These are phyloP conservation scores for Balamuthia mandrillaris DNA, from an alignment of 208 protist genomes.

Conservation along the genomic window DNA sequence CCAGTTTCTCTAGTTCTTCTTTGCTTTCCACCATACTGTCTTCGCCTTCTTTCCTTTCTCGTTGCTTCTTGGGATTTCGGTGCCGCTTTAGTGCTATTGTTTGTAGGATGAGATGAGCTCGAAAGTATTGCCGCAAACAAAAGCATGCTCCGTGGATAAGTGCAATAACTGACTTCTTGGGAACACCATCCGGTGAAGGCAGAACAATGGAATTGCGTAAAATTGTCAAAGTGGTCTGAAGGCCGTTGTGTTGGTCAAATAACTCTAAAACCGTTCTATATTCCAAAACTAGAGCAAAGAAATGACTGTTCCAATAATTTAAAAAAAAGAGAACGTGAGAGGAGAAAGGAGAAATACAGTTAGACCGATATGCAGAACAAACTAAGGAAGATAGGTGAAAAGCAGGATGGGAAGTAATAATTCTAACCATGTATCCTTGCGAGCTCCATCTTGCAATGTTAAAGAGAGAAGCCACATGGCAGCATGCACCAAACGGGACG, in stretches of 20 bases:
- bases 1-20: too few relatives aligned
- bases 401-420: background rate
- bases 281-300: background rate
- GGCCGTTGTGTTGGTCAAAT: background rate
- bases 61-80: too few relatives aligned
- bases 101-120: constrained; percentile 37
- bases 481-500: background rate
- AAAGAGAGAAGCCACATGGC: constrained; percentile 24
- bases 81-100: too few relatives aligned
- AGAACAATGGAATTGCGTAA: background rate
- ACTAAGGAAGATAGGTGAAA: background rate
- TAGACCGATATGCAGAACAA: background rate
- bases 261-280: constrained; percentile 20
- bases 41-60: too few relatives aligned
- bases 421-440: background rate
- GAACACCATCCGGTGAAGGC: background rate
- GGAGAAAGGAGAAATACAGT: background rate
- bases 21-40: too few relatives aligned
- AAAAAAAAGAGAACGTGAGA: background rate
- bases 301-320: background rate
- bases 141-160: constrained; percentile 13
- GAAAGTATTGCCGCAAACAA: constrained; percentile 47
- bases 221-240: constrained; percentile 16
- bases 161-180: constrained; percentile 37
- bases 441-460: too few relatives aligned